Base-by-base conservation (phyloP, 2,329 filamentous ascomycete genomes). In the Penicillium sp. region DNA sequence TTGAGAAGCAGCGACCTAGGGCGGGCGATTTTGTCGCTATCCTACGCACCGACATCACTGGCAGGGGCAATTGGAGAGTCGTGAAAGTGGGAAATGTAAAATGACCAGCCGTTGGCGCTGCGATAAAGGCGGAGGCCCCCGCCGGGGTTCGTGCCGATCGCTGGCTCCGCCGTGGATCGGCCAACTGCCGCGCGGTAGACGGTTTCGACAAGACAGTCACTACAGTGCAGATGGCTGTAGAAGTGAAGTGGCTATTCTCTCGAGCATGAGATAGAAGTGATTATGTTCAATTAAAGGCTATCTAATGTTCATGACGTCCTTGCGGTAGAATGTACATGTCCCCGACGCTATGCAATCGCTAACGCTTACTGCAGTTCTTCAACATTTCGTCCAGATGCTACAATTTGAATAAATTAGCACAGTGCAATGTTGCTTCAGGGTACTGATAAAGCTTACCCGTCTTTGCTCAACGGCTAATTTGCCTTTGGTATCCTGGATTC, bases 391-490 rank as follows among this genome's bases (percentile, higher is more conserved):
- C 73, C 65, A 79, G 73, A 67, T 78, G 76, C 52, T 55, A 45
- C 10, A 20, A 2, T 22, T 22, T 22, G 22, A 22, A 3, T 22
- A 22, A 22, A 22, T 53, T 41, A 53, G 51, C 20, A 34, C 8
- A 20, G 34, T 5, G 20, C 14, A 4, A 49, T 39, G 4, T n/a
- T 25, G 15, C 17, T 15, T 15, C 6, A 8, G 7, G 12, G 51
- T 11, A 47, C 2, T 12, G 5, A 17, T 1, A 10, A n/a, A 34
- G 28, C 75, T 66, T 66, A 77, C 75, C 71, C 75, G 82, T 76
- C 88, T 88, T 74, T 94, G 88, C 70, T 96, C 92, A 86, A 78
- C 80, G 59, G 79, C 78, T 64, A 81, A 63, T 64, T 79, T 81
- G 45, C 79, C 79, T 64, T 78, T 73, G 60, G 78, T 79, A 71